Evolutionary conservation across 176 grass and related monocot genomes (phyloP).

Genomic region (Chloris gayana): DNA sequence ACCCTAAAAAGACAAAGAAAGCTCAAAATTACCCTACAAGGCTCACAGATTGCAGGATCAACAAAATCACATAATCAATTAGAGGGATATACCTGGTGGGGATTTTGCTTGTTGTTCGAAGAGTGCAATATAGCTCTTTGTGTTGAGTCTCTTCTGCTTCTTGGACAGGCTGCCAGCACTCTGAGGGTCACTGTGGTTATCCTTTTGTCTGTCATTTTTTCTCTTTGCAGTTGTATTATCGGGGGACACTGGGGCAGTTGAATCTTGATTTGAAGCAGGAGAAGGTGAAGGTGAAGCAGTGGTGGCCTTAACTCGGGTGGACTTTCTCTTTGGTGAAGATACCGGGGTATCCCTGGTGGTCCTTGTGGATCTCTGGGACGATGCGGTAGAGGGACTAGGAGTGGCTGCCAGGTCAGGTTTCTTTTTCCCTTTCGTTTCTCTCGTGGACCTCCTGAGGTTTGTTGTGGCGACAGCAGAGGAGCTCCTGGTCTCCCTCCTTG

Average conservation of each 20-base stretch:
- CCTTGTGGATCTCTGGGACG: constrained; percentile 31
- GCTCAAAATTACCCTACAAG: neutral
- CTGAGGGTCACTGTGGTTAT: neutral
- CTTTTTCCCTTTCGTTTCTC: constrained; percentile 53
- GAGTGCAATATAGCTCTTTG: constrained; percentile 38
- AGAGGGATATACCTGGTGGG: neutral
- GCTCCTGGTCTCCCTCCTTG: constrained; percentile 40
- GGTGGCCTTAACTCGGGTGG: constrained; percentile 25
- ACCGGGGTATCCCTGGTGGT: constrained; percentile 16
- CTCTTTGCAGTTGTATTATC: constrained; percentile 32
- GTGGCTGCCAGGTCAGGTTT: constrained; percentile 1
- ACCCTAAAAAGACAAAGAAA: no score
- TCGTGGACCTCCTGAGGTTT: constrained; percentile 69
- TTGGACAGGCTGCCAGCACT: constrained; percentile 4
- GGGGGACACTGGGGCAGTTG: neutral
- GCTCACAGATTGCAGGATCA: neutral
- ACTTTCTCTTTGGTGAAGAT: constrained; percentile 28
- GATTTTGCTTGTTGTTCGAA: constrained; percentile 27
- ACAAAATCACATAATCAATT: constrained; percentile 8
- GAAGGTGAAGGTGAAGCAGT: neutral
- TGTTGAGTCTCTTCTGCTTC: constrained; percentile 44
- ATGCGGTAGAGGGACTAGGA: neutral
- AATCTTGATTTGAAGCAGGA: constrained; percentile 18
- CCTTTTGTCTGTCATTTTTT: constrained; percentile 6
- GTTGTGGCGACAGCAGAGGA: neutral